Conservation (phyloP, 768 basidiomycete genomes). For the Tremella mesenterica region DNA sequence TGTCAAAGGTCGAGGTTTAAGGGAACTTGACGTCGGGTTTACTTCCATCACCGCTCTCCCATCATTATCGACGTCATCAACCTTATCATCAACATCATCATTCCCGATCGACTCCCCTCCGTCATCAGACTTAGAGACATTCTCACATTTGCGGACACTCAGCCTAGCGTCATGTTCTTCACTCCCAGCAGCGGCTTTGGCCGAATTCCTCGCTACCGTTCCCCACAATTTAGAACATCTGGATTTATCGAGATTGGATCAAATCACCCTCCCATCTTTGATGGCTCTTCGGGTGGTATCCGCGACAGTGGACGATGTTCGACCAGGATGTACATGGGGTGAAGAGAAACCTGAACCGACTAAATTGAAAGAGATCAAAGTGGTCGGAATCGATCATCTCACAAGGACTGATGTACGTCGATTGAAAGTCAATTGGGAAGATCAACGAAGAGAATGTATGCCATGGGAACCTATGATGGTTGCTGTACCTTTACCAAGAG, state of each 20-base stretch:
- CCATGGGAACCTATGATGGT: neutral
- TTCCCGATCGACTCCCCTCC: neutral
- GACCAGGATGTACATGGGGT: neutral
- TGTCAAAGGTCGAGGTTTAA: conserved; percentile 6
- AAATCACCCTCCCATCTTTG: conserved; percentile 16
- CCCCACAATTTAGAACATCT: conserved; percentile 14
- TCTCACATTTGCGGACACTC: neutral
- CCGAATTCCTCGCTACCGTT: conserved; percentile 16
- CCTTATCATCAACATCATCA: neutral
- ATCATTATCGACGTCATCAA: neutral
- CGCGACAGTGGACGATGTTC: neutral
- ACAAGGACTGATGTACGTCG: conserved; percentile 24
- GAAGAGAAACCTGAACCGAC: conserved; percentile 2
- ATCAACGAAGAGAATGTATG: conserved; percentile 12
- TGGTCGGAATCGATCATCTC: conserved; percentile 36
- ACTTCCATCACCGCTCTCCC: conserved; percentile 24
- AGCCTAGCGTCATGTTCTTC: conserved; percentile 21
- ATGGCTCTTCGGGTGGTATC: conserved; percentile 12
- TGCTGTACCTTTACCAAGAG: neutral
- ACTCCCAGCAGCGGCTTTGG: conserved; percentile 6
- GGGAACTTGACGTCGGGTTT: conserved; percentile 24
- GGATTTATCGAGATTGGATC: conserved; percentile 27
- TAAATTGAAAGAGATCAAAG: conserved; percentile 20
- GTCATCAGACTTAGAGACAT: neutral
- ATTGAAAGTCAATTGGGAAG: conserved; percentile 28